Evolutionary conservation across 108 stramenopile species (phyloP).

Genomic region (Aurantiochytrium sp.): DNA sequence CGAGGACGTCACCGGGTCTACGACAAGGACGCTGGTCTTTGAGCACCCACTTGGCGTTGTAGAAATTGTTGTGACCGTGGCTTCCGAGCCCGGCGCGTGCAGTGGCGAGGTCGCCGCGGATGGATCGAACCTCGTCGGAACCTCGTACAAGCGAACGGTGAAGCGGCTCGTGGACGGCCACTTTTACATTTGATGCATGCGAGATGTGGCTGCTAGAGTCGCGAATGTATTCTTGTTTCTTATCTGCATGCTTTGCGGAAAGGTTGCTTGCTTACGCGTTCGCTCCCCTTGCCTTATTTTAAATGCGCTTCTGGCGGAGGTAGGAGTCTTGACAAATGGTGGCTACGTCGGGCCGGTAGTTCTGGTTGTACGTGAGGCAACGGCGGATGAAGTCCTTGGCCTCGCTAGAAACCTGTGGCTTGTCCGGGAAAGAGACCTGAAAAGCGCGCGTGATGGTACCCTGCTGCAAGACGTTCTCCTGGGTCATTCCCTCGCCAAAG

Average conservation of each 20-base stretch:
- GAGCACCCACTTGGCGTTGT: background rate
- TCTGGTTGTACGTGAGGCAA: constrained; percentile 83
- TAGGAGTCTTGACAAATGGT: constrained; percentile 76
- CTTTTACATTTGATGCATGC: background rate
- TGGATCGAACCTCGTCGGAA: background rate
- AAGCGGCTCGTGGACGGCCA: background rate
- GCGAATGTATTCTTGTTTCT: background rate
- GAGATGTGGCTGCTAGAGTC: background rate
- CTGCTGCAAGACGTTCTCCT: constrained; percentile 79
- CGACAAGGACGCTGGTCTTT: no score
- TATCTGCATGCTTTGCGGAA: background rate
- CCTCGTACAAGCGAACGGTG: constrained; percentile 5
- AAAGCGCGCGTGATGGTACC: constrained; percentile 86
- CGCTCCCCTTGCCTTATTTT: background rate
- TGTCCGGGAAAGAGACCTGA: constrained; percentile 80
- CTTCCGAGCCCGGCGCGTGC: background rate
- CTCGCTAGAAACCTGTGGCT: constrained; percentile 72
- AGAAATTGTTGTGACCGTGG: background rate
- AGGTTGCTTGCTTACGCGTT: background rate
- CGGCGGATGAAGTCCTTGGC: constrained; percentile 85
- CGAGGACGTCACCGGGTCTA: no score
- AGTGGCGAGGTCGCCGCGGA: background rate
- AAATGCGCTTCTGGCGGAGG: constrained; percentile 34
- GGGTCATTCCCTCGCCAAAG: constrained; percentile 94
- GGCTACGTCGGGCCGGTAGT: constrained; percentile 77